These are phyloP conservation scores for Aspergillus terreus DNA, from an alignment of 2,329 filamentous ascomycete genomes.

Conservation along the genomic window DNA sequence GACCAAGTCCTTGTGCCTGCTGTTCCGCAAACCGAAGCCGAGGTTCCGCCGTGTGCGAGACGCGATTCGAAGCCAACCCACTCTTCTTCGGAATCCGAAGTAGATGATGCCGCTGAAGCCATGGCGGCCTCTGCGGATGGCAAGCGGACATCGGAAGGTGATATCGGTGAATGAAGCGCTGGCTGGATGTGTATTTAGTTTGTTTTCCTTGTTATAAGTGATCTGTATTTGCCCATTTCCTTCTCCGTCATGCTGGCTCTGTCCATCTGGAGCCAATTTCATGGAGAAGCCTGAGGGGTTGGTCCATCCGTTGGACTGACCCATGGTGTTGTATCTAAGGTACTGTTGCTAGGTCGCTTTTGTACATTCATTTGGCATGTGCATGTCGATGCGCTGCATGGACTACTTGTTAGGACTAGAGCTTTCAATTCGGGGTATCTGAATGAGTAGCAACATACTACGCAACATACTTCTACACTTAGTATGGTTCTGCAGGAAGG, in stretches of 20 bases:
- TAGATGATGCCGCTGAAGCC: conserved; percentile 22
- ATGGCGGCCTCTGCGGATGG: conserved; percentile 23
- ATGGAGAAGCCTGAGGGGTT: too few species aligned
- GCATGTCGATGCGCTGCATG: not conserved
- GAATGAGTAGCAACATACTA: too few species aligned
- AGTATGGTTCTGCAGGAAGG: too few species aligned
- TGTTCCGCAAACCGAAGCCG: not conserved
- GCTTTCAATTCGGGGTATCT: not conserved
- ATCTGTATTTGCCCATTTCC: too few species aligned
- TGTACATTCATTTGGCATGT: conserved; percentile 1
- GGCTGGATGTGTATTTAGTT: not conserved
- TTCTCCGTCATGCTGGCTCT: not conserved
- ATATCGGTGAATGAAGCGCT: conserved; percentile 1
- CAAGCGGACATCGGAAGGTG: conserved; percentile 24
- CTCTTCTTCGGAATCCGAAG: conserved; percentile 11
- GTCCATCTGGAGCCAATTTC: too few species aligned
- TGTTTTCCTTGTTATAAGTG: not conserved
- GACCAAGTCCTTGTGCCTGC: not conserved
- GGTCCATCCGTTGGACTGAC: not conserved
- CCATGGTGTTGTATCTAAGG: not conserved
- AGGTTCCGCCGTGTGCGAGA: not conserved
- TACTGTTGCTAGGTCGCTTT: not conserved
- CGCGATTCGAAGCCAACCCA: not conserved
- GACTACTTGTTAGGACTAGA: not conserved
- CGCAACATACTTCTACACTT: too few species aligned